Evolutionary conservation across 208 protist species (phyloP).

Genomic region (Wallacemonas collosoma): DNA sequence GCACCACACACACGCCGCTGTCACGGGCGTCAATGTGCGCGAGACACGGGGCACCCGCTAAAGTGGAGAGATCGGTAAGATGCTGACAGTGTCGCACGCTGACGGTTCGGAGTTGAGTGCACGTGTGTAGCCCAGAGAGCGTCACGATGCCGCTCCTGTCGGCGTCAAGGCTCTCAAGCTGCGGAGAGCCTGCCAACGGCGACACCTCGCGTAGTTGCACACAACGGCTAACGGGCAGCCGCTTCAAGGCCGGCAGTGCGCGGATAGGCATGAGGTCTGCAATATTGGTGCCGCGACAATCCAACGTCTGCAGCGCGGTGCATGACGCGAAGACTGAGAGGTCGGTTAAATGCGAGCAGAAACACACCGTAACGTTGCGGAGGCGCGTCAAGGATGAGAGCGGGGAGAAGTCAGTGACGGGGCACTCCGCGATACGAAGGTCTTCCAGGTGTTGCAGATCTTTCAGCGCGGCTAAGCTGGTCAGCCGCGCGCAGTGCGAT

Average conservation of each 20-base stretch:
- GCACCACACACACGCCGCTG: neutral
- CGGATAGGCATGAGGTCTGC: neutral
- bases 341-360: neutral
- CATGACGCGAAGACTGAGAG: neutral
- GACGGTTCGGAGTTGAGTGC: neutral
- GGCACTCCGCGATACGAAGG: neutral
- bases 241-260: neutral
- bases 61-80: neutral
- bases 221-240: neutral
- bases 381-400: neutral
- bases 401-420: neutral
- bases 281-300: neutral
- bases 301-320: neutral
- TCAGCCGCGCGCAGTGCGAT: neutral
- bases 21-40: neutral
- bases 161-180: neutral
- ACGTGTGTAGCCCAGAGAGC: neutral
- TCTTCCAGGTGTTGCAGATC: neutral
- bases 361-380: neutral
- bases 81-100: neutral
- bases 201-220: neutral
- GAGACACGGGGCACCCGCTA: neutral
- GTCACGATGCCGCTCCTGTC: neutral
- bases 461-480: neutral
- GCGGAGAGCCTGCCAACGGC: conserved; percentile 1